Conservation (phyloP, 495 filamentous ascomycete species). For the Pyrenopolyporus hunteri region DNA sequence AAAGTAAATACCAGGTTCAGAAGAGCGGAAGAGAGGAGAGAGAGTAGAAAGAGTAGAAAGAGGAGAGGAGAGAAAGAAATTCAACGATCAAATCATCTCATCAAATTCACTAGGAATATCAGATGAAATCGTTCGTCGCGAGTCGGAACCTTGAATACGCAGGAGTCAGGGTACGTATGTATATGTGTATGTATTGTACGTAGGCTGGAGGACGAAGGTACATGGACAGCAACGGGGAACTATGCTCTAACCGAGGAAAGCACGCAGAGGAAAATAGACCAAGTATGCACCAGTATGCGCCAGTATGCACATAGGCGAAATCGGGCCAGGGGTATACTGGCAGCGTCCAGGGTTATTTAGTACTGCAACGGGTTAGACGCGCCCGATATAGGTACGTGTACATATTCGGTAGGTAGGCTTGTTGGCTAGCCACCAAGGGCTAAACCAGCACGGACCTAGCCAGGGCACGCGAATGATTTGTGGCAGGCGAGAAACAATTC, state of each 20-base stretch:
- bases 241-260: constrained; percentile 8
- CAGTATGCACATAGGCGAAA: constrained; percentile 15
- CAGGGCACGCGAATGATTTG: constrained; percentile 32
- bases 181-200: constrained; percentile 5
- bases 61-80: constrained; percentile 23
- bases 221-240: constrained; percentile 13
- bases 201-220: constrained; percentile 11
- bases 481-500: constrained; percentile 27
- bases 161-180: constrained; percentile 40
- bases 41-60: too few species aligned
- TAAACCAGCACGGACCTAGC: constrained; percentile 13
- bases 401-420: constrained; percentile 1
- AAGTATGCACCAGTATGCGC: not conserved
- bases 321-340: constrained; percentile 1
- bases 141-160: constrained; percentile 34
- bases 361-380: constrained; percentile 29
- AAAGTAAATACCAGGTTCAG: constrained; percentile 41
- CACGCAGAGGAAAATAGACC: too few species aligned
- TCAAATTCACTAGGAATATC: constrained; percentile 27
- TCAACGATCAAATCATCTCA: constrained; percentile 38
- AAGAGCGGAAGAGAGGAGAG: constrained; percentile 23
- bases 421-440: constrained; percentile 5
- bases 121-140: constrained; percentile 27
- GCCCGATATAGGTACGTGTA: constrained; percentile 17
- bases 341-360: constrained; percentile 30